Conservation (phyloP, 208 protist genomes). For the Leishmania martiniquensis region DNA sequence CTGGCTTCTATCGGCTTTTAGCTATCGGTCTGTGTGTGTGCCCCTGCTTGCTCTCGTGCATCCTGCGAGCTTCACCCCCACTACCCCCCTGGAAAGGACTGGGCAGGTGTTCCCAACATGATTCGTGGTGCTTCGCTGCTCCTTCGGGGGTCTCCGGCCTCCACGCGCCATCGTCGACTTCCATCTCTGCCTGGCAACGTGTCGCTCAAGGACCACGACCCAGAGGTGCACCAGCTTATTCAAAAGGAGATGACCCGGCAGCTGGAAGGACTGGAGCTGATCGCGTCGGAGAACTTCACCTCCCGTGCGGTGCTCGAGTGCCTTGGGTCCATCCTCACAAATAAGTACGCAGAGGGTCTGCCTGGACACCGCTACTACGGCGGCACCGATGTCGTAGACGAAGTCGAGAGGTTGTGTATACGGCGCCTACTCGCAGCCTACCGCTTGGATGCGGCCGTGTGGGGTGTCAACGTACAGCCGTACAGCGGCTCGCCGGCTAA, state of each 20-base stretch:
- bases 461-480: slow-evolving; percentile 99
- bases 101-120: slow-evolving; percentile 1
- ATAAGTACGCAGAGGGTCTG: slow-evolving; percentile 99
- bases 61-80: not conserved
- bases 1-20: no score
- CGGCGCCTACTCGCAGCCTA: slow-evolving; percentile 96
- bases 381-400: slow-evolving; percentile 98
- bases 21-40: not conserved
- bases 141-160: slow-evolving; percentile 12
- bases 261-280: slow-evolving; percentile 87
- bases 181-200: slow-evolving; percentile 30
- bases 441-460: slow-evolving; percentile 90
- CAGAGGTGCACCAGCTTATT: slow-evolving; percentile 78
- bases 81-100: no score
- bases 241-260: slow-evolving; percentile 88
- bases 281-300: slow-evolving; percentile 98
- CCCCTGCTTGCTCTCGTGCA: not conserved
- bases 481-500: slow-evolving; percentile 98
- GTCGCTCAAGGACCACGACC: slow-evolving; percentile 63
- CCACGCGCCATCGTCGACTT: slow-evolving; percentile 1
- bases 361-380: slow-evolving; percentile 98
- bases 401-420: slow-evolving; percentile 95
- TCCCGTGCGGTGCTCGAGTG: slow-evolving; percentile 97
- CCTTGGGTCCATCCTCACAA: slow-evolving; percentile 97
- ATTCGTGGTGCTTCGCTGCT: slow-evolving; percentile 21